Evolutionary conservation across 805 yeast species (phyloP).

Genomic region (Wickerhamomyces pijperi): DNA sequence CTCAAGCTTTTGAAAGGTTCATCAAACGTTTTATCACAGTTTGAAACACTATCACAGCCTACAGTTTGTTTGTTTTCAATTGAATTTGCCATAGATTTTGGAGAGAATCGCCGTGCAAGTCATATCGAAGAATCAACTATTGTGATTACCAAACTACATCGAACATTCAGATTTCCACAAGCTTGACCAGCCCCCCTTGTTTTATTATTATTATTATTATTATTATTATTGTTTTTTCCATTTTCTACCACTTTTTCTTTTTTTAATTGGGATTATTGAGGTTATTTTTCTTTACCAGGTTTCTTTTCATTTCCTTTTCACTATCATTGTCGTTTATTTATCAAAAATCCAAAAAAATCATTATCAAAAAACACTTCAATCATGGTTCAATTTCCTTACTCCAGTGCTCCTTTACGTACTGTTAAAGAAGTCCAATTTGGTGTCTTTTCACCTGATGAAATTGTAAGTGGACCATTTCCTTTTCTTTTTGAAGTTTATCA

Average conservation of each 20-base stretch:
- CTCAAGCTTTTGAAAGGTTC: neutral
- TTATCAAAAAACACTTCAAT: constrained; percentile 4
- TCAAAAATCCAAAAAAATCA: constrained; percentile 1
- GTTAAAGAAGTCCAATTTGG: constrained; percentile 99
- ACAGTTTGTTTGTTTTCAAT: no score
- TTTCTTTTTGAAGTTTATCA: neutral
- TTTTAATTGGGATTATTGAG: no score
- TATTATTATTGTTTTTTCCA: no score
- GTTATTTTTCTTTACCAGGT: no score
- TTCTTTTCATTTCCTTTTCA: neutral
- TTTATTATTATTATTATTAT: no score
- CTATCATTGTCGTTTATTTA: neutral
- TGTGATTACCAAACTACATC: neutral
- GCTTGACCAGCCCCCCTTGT: no score
- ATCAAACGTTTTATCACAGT: neutral
- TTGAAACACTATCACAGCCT: neutral
- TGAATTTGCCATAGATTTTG: neutral
- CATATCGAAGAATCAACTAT: neutral
- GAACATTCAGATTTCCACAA: no score
- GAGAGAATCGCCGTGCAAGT: neutral
- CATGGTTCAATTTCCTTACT: constrained; percentile 67
- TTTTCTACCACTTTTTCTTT: no score
- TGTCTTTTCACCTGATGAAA: constrained; percentile 92
- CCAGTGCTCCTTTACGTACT: constrained; percentile 96
- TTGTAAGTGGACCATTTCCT: constrained; percentile 26